A percentile compares a stretch with the other conserved stretches of the same genome.
phyloP scores from a whole-genome alignment of 2,329 filamentous ascomycete genomes.

The Fusarium xylarioides region DNA sequence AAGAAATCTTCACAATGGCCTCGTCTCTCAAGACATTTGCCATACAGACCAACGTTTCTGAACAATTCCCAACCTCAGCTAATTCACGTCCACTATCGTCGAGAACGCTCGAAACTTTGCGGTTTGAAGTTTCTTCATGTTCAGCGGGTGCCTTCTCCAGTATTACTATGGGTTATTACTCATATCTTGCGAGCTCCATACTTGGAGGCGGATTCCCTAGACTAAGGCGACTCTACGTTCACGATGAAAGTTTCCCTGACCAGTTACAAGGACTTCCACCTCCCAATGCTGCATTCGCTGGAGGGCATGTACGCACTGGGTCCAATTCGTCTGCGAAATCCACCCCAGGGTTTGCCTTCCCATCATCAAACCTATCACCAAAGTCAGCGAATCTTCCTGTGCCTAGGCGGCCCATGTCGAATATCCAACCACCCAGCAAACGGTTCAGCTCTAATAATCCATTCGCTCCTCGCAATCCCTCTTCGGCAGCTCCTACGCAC shows the following conservation, averaged over 20 bases:
- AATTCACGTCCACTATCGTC: conserved; percentile 71
- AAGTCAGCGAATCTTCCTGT: conserved; percentile 35
- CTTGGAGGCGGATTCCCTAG: conserved; percentile 78
- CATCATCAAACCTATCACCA: conserved; percentile 35
- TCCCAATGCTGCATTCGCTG: conserved; percentile 56
- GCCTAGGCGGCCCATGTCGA: conserved; percentile 44
- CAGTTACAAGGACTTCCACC: conserved; percentile 77
- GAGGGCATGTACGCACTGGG: conserved; percentile 45
- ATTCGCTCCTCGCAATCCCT: conserved; percentile 53
- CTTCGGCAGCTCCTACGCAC: conserved; percentile 55
- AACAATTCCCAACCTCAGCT: conserved; percentile 59
- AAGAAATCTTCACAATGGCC: conserved; percentile 67
- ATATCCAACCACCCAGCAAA: conserved; percentile 41
- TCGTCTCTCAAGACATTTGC: conserved; percentile 66
- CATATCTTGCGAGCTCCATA: conserved; percentile 85
- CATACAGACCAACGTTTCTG: conserved; percentile 60
- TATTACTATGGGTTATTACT: conserved; percentile 75
- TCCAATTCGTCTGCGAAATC: conserved; percentile 44
- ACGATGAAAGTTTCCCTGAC: conserved; percentile 84
- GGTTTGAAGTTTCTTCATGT: conserved; percentile 81
- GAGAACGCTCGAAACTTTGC: conserved; percentile 73
- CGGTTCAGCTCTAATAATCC: conserved; percentile 71
- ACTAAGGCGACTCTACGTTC: conserved; percentile 82
- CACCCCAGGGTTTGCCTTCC: conserved; percentile 38
- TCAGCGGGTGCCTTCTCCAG: conserved; percentile 65